Evolutionary conservation across 495 filamentous ascomycete species (phyloP).

Genomic region (Aspergillus kassunensis): DNA sequence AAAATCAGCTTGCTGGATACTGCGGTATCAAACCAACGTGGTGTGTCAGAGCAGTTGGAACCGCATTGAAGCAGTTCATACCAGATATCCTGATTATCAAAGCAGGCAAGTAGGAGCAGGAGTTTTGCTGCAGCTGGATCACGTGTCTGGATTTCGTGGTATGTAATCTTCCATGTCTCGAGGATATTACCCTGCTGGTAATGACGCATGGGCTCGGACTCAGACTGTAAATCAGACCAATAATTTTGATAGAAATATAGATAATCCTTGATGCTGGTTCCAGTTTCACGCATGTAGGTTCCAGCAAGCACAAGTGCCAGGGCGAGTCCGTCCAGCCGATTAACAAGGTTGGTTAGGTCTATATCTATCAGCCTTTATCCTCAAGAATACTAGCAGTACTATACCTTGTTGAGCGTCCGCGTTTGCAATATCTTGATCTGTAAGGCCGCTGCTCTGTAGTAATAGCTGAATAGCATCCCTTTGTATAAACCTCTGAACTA

Average conservation of each 20-base stretch:
- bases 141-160: slow-evolving; percentile 30
- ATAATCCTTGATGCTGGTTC: slow-evolving; percentile 28
- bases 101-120: slow-evolving; percentile 42
- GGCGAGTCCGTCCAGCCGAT: slow-evolving; percentile 37
- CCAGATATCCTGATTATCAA: slow-evolving; percentile 51
- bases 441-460: no score
- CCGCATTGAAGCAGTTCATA: slow-evolving; percentile 34
- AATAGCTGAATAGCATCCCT: slow-evolving; percentile 14
- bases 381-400: no score
- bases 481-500: slow-evolving; percentile 16
- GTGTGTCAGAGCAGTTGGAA: slow-evolving; percentile 5
- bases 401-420: no score
- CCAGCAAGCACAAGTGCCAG: slow-evolving; percentile 40
- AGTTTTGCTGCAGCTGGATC: slow-evolving; percentile 33
- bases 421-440: no score
- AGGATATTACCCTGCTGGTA: slow-evolving; percentile 36
- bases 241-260: slow-evolving; percentile 36
- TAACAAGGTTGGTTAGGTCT: slow-evolving; percentile 21
- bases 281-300: slow-evolving; percentile 35
- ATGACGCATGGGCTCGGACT: slow-evolving; percentile 24
- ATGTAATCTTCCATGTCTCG: slow-evolving; percentile 45
- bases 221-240: slow-evolving; percentile 32
- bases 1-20: slow-evolving; percentile 27
- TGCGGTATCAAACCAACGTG: slow-evolving; percentile 25
- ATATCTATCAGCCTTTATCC: no score